phyloP scores from a whole-genome alignment of 331 rosid species.

The Ulmus americana region DNA sequence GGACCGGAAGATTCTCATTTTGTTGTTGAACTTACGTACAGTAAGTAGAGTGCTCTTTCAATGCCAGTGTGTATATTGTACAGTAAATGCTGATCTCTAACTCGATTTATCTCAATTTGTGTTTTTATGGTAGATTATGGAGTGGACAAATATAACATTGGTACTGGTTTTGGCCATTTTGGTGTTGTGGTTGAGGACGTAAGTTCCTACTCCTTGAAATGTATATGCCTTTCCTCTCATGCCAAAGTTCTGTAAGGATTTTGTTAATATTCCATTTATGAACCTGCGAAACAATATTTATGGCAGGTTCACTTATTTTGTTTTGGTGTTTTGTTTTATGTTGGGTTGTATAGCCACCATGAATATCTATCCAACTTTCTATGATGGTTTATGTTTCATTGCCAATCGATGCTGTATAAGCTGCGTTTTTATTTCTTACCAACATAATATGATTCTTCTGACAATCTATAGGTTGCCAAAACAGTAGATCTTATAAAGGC shows the following conservation, averaged over 20 bases:
- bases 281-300: too few species aligned
- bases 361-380: neutral
- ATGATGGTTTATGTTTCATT: neutral
- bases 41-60: slow-evolving; percentile 4
- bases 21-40: slow-evolving; percentile 32
- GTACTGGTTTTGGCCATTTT: slow-evolving; percentile 36
- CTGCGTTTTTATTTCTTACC: neutral
- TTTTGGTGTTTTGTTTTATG: neutral
- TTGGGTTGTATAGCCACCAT: neutral
- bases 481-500: slow-evolving; percentile 31
- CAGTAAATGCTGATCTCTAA: neutral
- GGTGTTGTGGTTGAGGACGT: slow-evolving; percentile 31
- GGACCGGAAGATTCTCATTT: slow-evolving; percentile 30
- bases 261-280: neutral
- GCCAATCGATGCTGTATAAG: neutral
- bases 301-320: neutral
- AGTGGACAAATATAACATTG: slow-evolving; percentile 29
- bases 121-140: slow-evolving; percentile 23
- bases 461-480: slow-evolving; percentile 20
- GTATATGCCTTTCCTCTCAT: neutral
- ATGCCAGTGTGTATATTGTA: neutral
- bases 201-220: slow-evolving; percentile 15
- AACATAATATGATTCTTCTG: neutral
- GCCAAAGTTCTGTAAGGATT: neutral
- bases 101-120: neutral